Percentiles rank a stretch among this genome's conserved stretches.
Conservation (phyloP, 1,139 yeast species). For the Pichia sp. region DNA sequence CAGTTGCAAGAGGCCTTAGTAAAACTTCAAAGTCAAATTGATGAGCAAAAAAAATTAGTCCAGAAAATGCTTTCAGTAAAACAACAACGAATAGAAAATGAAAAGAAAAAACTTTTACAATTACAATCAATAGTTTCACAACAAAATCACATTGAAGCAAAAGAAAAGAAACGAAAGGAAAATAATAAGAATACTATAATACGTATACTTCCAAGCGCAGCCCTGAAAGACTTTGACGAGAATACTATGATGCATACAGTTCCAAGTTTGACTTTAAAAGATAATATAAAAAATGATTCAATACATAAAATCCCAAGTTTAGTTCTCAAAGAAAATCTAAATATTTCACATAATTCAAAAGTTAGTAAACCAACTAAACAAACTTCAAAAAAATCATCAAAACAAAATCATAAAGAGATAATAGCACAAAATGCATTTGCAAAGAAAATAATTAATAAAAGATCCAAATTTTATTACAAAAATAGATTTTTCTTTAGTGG, state of each 20-base stretch:
- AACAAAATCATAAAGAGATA: slow-evolving; percentile 6
- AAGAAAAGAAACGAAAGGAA: slow-evolving; percentile 8
- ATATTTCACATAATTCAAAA: background rate
- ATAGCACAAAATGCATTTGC: slow-evolving; percentile 19
- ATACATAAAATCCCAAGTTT: too few relatives aligned
- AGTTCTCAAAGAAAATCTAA: background rate
- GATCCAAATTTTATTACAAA: slow-evolving; percentile 31
- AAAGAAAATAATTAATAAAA: slow-evolving; percentile 20
- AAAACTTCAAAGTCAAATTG: slow-evolving; percentile 18
- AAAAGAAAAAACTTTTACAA: slow-evolving; percentile 13
- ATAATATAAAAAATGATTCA: too few relatives aligned
- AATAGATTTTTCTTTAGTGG: slow-evolving; percentile 37
- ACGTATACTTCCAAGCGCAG: background rate
- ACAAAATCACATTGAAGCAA: background rate
- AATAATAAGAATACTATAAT: background rate
- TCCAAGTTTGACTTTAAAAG: too few relatives aligned
- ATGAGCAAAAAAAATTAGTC: slow-evolving; percentile 12
- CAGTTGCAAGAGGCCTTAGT: slow-evolving; percentile 14
- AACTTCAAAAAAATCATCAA: background rate
- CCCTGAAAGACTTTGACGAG: too few relatives aligned
- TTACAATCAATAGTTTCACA: slow-evolving; percentile 2
- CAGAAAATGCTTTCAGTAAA: slow-evolving; percentile 5
- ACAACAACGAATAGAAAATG: slow-evolving; percentile 1
- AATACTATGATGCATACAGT: too few relatives aligned
- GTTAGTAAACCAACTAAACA: background rate